These are phyloP conservation scores for Laguncularia racemosa DNA, from an alignment of 345 rosid genomes.

Conservation along the genomic window DNA sequence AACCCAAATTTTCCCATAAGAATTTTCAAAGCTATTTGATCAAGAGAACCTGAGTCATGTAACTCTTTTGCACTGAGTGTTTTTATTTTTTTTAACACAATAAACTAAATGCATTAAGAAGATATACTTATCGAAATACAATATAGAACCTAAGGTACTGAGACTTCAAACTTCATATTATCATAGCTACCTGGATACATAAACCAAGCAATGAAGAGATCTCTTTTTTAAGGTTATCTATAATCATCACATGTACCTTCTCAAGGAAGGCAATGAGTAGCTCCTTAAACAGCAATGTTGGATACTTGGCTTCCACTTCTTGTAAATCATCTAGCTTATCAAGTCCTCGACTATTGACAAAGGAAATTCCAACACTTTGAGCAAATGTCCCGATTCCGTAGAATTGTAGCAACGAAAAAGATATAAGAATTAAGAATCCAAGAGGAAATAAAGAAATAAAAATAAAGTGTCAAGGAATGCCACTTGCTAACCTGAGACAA, in stretches of 20 bases:
- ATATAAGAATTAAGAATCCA: constrained; percentile 2
- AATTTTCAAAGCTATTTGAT: not conserved
- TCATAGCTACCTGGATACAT: constrained; percentile 79
- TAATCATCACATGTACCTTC: constrained; percentile 97
- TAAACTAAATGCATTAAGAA: too few species aligned
- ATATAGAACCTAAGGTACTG: too few species aligned
- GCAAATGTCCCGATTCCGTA: constrained; percentile 85
- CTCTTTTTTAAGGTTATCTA: constrained; percentile 94
- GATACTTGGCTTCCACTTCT: constrained; percentile 94
- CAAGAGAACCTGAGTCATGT: too few species aligned
- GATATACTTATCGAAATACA: too few species aligned
- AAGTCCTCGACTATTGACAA: constrained; percentile 64
- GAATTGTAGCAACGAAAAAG: constrained; percentile 13
- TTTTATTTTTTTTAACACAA: too few species aligned
- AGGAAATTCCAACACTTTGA: constrained; percentile 83
- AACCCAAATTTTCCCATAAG: too few species aligned
- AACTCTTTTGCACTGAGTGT: too few species aligned
- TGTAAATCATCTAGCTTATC: constrained; percentile 75
- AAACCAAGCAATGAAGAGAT: constrained; percentile 90
- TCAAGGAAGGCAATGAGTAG: constrained; percentile 99
- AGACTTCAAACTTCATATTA: not conserved
- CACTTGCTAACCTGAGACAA: constrained; percentile 74
- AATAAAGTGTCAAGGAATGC: not conserved
- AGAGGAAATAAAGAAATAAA: constrained; percentile 3
- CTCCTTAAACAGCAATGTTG: constrained; percentile 92